Conservation (phyloP, 345 rosid genomes). For the Eucalyptus curtisii region DNA sequence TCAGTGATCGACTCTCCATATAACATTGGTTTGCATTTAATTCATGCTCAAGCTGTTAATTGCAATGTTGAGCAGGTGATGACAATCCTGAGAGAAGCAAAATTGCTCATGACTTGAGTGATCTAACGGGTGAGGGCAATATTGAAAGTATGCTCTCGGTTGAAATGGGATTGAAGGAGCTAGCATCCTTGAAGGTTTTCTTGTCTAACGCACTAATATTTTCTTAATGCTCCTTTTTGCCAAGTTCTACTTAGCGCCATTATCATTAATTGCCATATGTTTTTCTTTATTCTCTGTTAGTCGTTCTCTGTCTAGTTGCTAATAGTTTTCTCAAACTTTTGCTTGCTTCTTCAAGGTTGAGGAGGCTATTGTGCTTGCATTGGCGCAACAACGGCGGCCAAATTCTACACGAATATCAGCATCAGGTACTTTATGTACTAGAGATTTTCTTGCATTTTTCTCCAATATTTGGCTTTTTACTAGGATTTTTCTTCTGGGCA, state of each 20-base stretch:
- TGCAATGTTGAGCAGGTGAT: conserved; percentile 27
- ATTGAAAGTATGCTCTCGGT: conserved; percentile 98
- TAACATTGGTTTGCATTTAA: neutral
- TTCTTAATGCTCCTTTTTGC: neutral
- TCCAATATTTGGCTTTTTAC: neutral
- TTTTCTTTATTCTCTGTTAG: neutral
- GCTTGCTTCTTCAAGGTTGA: conserved; percentile 57
- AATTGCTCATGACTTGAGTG: conserved; percentile 61
- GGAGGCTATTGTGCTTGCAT: conserved; percentile 64
- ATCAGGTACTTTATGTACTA: conserved; percentile 32
- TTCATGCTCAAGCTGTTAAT: neutral
- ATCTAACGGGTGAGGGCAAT: conserved; percentile 93
- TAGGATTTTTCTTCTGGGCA: neutral
- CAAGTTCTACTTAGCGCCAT: neutral
- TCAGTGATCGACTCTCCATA: neutral
- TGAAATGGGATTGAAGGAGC: conserved; percentile 97
- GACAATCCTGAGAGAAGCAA: conserved; percentile 61
- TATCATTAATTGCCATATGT: neutral
- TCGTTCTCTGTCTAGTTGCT: neutral
- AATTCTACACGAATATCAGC: conserved; percentile 52
- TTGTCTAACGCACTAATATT: neutral
- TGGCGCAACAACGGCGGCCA: conserved; percentile 70
- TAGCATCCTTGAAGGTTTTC: conserved; percentile 75
- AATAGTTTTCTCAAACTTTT: neutral
- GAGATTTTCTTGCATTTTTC: neutral